A percentile compares a stretch with the other conserved stretches of the same genome.
phyloP scores from a whole-genome alignment of 2,329 filamentous ascomycete genomes.

The Ceratocystis harringtonii region DNA sequence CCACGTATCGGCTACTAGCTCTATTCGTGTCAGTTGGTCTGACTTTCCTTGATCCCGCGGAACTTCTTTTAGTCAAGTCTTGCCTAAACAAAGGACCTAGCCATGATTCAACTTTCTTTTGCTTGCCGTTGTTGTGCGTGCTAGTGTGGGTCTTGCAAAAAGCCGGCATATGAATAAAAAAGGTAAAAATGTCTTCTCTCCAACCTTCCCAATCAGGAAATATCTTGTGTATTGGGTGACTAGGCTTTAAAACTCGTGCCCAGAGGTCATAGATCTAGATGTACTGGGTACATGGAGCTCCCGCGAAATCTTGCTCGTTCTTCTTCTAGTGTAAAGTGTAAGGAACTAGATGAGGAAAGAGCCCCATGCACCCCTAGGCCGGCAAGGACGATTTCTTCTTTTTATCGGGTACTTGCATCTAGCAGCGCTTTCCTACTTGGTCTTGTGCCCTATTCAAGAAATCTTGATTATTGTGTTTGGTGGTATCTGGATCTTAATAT shows the following conservation, averaged over 20 bases:
- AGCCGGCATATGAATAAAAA: neutral
- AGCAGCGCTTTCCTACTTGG: neutral
- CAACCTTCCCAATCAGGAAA: neutral
- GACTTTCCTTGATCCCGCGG: neutral
- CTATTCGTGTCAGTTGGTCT: neutral
- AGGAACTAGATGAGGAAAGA: neutral
- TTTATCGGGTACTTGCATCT: slow-evolving; percentile 1
- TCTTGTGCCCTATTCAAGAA: neutral
- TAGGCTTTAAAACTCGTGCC: neutral
- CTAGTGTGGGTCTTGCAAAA: neutral
- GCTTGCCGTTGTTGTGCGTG: neutral
- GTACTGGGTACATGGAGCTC: neutral
- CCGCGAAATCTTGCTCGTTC: slow-evolving; percentile 1
- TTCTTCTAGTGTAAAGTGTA: neutral
- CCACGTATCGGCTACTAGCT: neutral
- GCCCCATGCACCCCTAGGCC: neutral
- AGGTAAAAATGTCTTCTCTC: neutral
- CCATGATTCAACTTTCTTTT: neutral
- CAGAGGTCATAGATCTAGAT: neutral
- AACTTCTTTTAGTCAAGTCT: neutral
- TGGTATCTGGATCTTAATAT: no score
- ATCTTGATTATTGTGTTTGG: neutral
- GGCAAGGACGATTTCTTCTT: neutral
- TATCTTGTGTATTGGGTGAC: neutral
- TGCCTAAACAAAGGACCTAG: neutral